Percentiles rank a stretch among this genome's conserved stretches.
phyloP scores from a whole-genome alignment of 768 basidiomycete species.

The Naganishia randhawae region DNA sequence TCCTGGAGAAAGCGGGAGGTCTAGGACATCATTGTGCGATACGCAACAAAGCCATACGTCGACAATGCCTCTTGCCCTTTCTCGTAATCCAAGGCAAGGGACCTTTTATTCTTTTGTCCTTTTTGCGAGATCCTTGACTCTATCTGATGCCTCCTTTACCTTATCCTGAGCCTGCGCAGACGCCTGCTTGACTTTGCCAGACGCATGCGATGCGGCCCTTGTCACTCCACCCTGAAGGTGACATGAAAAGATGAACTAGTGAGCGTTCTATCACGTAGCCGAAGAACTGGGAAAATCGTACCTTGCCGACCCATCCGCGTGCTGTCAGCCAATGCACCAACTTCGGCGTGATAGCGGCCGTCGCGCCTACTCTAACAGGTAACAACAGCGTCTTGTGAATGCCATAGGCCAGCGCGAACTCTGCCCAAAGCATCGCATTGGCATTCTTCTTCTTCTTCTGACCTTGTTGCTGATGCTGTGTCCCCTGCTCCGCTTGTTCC shows the following conservation, averaged over 20 bases:
- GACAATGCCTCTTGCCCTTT: no score
- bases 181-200: conserved; percentile 28
- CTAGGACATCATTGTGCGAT: no score
- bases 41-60: no score
- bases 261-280: neutral
- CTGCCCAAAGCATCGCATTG: conserved; percentile 67
- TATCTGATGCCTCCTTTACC: conserved; percentile 26
- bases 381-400: conserved; percentile 92
- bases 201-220: conserved; percentile 23
- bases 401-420: conserved; percentile 86
- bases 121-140: conserved; percentile 25
- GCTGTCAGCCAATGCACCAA: conserved; percentile 79
- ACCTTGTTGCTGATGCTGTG: neutral
- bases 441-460: conserved; percentile 27
- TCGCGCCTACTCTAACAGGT: conserved; percentile 82
- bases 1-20: no score
- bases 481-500: conserved; percentile 15
- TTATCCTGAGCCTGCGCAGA: conserved; percentile 23
- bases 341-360: conserved; percentile 76
- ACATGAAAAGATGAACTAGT: neutral
- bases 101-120: conserved; percentile 19
- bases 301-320: conserved; percentile 67
- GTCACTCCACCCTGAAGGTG: conserved; percentile 26
- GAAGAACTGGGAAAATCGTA: conserved; percentile 33
- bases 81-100: no score